Conservation (phyloP, 208 protist species). For the Leishmania braziliensis region DNA sequence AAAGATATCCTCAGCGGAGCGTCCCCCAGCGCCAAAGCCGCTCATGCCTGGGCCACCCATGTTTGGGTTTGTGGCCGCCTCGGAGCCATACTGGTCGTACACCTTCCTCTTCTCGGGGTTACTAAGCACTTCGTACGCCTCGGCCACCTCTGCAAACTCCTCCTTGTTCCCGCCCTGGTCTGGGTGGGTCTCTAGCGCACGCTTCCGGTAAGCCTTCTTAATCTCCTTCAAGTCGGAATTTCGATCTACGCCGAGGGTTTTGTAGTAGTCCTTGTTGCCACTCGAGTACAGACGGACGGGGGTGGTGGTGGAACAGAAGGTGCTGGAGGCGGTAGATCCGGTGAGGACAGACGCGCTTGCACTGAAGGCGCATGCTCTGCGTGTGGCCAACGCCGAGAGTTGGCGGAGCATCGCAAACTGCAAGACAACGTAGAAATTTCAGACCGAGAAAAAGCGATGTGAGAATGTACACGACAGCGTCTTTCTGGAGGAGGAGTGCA, state of each 20-base stretch:
- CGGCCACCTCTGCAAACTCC: conserved; percentile 88
- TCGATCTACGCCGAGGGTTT: conserved; percentile 77
- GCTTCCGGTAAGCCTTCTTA: conserved; percentile 93
- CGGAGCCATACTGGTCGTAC: conserved; percentile 97
- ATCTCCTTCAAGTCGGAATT: conserved; percentile 71
- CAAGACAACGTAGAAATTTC: background rate
- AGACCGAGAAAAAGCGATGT: background rate
- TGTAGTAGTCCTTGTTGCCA: conserved; percentile 88
- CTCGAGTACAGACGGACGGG: conserved; percentile 46
- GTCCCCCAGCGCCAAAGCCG: conserved; percentile 53
- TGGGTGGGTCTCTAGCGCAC: conserved; percentile 88
- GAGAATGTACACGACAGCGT: background rate
- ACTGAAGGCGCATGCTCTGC: conserved; percentile 3
- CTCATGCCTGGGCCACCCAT: conserved; percentile 49
- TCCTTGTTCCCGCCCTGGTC: conserved; percentile 93
- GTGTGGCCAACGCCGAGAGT: conserved; percentile 16
- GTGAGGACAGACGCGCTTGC: background rate
- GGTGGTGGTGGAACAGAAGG: conserved; percentile 11
- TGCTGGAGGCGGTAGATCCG: conserved; percentile 9
- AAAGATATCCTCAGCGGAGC: conserved; percentile 92
- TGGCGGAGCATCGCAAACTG: conserved; percentile 19
- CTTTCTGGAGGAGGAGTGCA: background rate
- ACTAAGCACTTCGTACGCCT: conserved; percentile 98
- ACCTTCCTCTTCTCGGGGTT: conserved; percentile 95
- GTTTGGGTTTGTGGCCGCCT: conserved; percentile 77